Conservation (phyloP, 495 filamentous ascomycete genomes). For the Penicillium subrubescens region DNA sequence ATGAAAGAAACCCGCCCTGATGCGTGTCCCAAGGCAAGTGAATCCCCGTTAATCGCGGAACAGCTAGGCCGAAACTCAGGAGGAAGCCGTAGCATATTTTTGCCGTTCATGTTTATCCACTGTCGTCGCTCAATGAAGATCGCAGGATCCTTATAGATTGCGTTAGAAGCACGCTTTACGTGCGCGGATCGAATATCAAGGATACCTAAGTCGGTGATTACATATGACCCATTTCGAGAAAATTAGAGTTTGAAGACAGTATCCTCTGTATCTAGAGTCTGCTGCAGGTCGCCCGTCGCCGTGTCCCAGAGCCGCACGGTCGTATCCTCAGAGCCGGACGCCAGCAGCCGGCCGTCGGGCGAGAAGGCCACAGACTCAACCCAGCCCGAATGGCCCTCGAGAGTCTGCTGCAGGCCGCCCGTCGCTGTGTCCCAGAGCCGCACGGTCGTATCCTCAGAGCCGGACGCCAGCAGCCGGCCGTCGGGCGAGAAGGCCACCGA, state of each 20-base stretch:
- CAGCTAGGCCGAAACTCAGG: no score
- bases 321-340: conserved; percentile 32
- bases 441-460: no score
- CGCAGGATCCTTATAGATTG: background rate
- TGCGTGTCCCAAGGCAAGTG: no score
- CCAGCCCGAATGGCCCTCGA: conserved; percentile 16
- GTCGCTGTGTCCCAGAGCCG: no score
- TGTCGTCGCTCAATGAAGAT: background rate
- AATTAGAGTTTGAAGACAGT: conserved; percentile 13
- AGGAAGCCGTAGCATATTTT: no score
- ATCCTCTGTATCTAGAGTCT: conserved; percentile 22
- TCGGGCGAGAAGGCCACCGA: no score
- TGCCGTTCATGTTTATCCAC: no score
- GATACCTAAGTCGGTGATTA: conserved; percentile 11
- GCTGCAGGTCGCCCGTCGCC: conserved; percentile 15
- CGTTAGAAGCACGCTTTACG: conserved; percentile 6
- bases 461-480: no score
- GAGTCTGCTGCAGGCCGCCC: background rate
- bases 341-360: conserved; percentile 28
- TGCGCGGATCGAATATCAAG: conserved; percentile 11
- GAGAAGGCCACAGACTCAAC: conserved; percentile 30
- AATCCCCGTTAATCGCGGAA: no score
- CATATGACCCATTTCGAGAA: conserved; percentile 17
- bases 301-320: conserved; percentile 41
- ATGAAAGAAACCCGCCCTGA: no score